Evolutionary conservation across 495 filamentous ascomycete species (phyloP).

Genomic region (Neurospora sp.): DNA sequence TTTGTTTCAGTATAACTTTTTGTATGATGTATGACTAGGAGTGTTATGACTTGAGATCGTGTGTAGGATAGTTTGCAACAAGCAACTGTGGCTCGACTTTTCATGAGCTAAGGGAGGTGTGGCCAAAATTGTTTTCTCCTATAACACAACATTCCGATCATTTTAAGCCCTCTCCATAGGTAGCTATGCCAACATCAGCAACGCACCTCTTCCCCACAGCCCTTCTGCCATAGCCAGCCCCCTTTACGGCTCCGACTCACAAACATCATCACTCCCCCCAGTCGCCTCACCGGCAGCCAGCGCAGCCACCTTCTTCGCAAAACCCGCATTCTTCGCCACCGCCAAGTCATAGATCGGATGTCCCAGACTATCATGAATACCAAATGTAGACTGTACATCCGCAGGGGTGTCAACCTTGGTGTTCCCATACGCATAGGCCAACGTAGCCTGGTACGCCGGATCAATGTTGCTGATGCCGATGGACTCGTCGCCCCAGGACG

Average conservation of each 20-base stretch:
- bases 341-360: slow-evolving; percentile 33
- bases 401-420: slow-evolving; percentile 26
- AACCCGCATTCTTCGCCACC: slow-evolving; percentile 17
- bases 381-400: slow-evolving; percentile 24
- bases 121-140: background rate
- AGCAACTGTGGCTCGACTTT: background rate
- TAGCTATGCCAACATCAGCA: background rate
- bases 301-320: slow-evolving; percentile 13
- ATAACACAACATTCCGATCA: background rate
- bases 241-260: background rate
- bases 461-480: slow-evolving; percentile 29
- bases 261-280: background rate
- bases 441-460: slow-evolving; percentile 23
- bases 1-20: background rate
- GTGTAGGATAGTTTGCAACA: background rate
- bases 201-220: background rate
- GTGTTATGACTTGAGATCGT: too few species aligned
- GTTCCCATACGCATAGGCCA: slow-evolving; percentile 31
- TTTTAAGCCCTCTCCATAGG: too few species aligned
- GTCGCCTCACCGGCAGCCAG: background rate
- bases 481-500: slow-evolving; percentile 33
- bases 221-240: too few species aligned
- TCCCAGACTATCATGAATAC: slow-evolving; percentile 36
- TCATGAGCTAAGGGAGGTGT: background rate
- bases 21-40: background rate